Evolutionary conservation across 2,329 filamentous ascomycete species (phyloP), one percentile per base, ranked within the genome.

Genomic region (Neofusicoccum laricinum): DNA sequence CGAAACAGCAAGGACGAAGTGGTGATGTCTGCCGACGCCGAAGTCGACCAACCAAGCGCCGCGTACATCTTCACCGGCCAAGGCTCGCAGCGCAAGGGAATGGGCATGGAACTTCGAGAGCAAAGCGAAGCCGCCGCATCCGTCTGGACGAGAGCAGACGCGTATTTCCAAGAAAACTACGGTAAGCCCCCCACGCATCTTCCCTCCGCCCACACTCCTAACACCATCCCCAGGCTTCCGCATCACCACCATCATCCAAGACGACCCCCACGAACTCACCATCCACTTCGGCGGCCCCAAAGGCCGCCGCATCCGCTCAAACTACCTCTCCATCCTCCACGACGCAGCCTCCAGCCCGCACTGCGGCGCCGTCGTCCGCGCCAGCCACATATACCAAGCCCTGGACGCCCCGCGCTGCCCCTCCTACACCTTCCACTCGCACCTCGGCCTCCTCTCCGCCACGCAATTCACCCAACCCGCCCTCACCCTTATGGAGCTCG

Each of bases 131-230:
- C 71, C 15, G 77, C 77, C 1, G 68, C 67, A 40, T 66, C 65
- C 5, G 67, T 79, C 7, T 80, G 78, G 78, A 77, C 97, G 77
- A 89, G 93, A 66, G 75, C 72, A 6, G 77, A 80, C 65, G 72
- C 67, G 32, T 71, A 75, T 64, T 76, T 77, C 45, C 66, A 71
- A 4, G 69, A 74, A 11, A 72, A 68, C 67, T 76, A 72, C 66
- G 76, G 77, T 72, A 66, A 62, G 68, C 64, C 38, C 10, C 32
- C 14, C 36, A 30, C 30, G 14, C 30, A 41, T 48, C 43, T 30
- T 45, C 4, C 34, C 2, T 34, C 34, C 19, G 7, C 30, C 17
- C 34, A 4, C 4, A 10, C 12, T 38, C 11, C 50, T 53, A n/a
- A 53, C 32, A 21, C 40, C 4, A 2, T 7, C 8, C 53, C 10